These are phyloP conservation scores for Sugiyamaella valdiviana DNA, from an alignment of 805 yeast genomes.

Conservation along the genomic window DNA sequence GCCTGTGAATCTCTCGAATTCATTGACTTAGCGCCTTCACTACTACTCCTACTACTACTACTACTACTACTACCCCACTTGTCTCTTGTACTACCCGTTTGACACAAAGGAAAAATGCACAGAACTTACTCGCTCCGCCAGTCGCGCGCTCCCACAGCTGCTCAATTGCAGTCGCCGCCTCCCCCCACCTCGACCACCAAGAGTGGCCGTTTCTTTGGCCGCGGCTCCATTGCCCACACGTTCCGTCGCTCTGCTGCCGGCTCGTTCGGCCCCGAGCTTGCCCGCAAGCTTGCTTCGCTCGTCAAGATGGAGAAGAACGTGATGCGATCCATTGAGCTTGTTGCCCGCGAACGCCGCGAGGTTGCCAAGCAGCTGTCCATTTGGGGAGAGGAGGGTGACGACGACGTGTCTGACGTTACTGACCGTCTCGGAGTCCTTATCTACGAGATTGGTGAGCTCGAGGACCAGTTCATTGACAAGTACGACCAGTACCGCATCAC, in stretches of 20 bases:
- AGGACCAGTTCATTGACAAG: constrained; percentile 96
- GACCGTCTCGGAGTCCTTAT: constrained; percentile 94
- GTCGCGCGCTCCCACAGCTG: constrained; percentile 93
- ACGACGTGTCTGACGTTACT: constrained; percentile 93
- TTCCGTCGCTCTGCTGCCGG: constrained; percentile 81
- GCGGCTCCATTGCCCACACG: constrained; percentile 45
- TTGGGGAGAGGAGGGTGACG: constrained; percentile 98
- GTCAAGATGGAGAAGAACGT: constrained; percentile 96
- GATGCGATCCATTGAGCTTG: constrained; percentile 87
- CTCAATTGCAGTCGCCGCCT: constrained; percentile 88
- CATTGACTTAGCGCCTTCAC: neutral
- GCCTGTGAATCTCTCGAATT: neutral
- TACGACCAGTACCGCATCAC: constrained; percentile 98
- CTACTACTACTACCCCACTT: neutral
- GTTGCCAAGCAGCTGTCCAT: constrained; percentile 94
- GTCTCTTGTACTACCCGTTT: neutral
- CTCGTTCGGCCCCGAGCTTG: constrained; percentile 87
- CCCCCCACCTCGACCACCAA: constrained; percentile 93
- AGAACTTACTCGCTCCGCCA: constrained; percentile 97
- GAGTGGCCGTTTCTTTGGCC: constrained; percentile 79
- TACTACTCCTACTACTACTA: neutral
- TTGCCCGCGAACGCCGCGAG: constrained; percentile 88
- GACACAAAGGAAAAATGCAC: constrained; percentile 54
- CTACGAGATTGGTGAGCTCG: constrained; percentile 95
- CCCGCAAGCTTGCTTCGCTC: constrained; percentile 83